Base-by-base conservation (phyloP, 176 grass and related monocot genomes). In the Rhynchospora tenuis region DNA sequence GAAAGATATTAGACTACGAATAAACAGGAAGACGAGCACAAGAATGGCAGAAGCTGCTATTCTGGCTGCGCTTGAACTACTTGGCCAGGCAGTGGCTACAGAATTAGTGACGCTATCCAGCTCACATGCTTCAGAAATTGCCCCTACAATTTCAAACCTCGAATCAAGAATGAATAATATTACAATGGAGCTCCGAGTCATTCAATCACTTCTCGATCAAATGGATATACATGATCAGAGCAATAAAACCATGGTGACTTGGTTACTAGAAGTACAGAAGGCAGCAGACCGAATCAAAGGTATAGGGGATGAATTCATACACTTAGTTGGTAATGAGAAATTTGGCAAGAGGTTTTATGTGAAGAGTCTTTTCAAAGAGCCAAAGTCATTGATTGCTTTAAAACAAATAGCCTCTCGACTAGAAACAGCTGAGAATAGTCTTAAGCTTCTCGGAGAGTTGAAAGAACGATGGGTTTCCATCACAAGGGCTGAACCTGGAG, bases 241-340 rank as follows among this genome's bases (percentile, higher is more conserved):
- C 5, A 72, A 83, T 20, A 59, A 81, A 24, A 43, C 27, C 1
- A 17, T 86, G 20, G 27, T n/a, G 28, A 9, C 0, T 16, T 93
- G 86, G 91, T 45, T 81, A 31, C 31, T 14, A 0, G 8, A 84
- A 44, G 81, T 93, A 12, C 63, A 68, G 27, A 88, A 70, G 20
- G 0, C 85, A 22, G 76, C 84, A 14, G 84, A 85, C 14, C 64
- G 74, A 1, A 84, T 90, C 10, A 75, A 87, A 46, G 84, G 89
- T 64, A 88, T 85, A 15, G 66, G 90, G 51, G 91, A 86, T 10
- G 81, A 89, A 66, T 90, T 88, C 67, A 43, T 66, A 0, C 80
- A 80, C 58, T 0, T 85, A 8, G 47, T 67, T 27, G 26, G 23
- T 51, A 20, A 80, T 26, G 24, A 24, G 19, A 67, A 60, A n/a